Evolutionary conservation across 441 rosid species (phyloP).

Genomic region (Pelargonium myrrhifolium): DNA sequence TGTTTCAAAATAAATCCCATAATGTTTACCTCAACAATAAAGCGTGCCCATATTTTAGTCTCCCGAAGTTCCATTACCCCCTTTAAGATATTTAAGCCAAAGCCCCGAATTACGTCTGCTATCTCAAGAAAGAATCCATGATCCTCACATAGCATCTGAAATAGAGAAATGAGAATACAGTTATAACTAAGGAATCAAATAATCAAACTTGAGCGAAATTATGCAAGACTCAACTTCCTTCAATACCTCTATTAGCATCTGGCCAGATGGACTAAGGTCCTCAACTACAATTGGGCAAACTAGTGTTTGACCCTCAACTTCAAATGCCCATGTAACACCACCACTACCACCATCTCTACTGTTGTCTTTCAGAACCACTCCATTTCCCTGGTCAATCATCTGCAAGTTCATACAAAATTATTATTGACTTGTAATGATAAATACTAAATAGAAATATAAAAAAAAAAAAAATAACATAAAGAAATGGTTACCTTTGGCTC

Average conservation of each 20-base stretch:
- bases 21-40: constrained; percentile 64
- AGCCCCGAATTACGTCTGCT: constrained; percentile 58
- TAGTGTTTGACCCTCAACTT: constrained; percentile 56
- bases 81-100: constrained; percentile 69
- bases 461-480: background rate
- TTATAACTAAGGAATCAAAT: constrained; percentile 10
- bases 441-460: constrained; percentile 1
- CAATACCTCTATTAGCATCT: constrained; percentile 79
- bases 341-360: constrained; percentile 21
- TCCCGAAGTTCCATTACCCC: constrained; percentile 68
- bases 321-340: constrained; percentile 76
- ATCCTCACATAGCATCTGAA: constrained; percentile 79
- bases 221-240: background rate
- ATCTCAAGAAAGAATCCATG: constrained; percentile 74
- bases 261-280: constrained; percentile 60
- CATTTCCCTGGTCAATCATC: constrained; percentile 40
- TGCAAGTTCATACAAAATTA: constrained; percentile 20
- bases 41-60: constrained; percentile 66
- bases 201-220: background rate
- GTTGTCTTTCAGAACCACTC: constrained; percentile 31
- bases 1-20: background rate
- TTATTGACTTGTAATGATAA: constrained; percentile 9
- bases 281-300: constrained; percentile 77
- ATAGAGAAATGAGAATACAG: background rate
- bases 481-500: background rate